Percentiles rank a stretch among this genome's conserved stretches.
These are phyloP conservation scores for Oxyria digyna DNA, from an alignment of 148 eudicot species.

Conservation along the genomic window DNA sequence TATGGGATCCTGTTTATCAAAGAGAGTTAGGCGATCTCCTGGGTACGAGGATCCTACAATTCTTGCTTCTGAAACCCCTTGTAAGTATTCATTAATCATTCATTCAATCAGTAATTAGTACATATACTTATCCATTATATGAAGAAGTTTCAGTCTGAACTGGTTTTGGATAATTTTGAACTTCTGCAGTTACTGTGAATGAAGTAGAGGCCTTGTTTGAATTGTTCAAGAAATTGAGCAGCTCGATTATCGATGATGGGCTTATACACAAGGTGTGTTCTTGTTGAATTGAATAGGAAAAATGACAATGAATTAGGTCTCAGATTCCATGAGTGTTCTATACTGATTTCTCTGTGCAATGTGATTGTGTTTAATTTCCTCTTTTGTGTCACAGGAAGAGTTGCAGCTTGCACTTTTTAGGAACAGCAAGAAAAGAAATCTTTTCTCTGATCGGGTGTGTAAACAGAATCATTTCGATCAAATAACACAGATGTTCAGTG, in stretches of 20 bases:
- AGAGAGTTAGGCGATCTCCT: constrained; percentile 34
- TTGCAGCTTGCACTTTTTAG: constrained; percentile 87
- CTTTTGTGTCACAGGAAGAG: constrained; percentile 45
- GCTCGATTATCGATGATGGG: constrained; percentile 71
- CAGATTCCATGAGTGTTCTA: no score
- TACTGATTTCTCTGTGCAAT: background rate
- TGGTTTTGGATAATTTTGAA: background rate
- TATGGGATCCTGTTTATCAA: constrained; percentile 77
- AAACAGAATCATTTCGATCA: background rate
- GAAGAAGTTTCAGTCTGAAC: no score
- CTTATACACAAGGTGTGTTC: constrained; percentile 73
- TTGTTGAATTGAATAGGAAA: background rate
- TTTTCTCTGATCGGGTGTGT: constrained; percentile 83
- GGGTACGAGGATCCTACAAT: constrained; percentile 73
- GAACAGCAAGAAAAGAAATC: constrained; percentile 59
- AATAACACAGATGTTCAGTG: no score
- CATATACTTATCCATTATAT: no score
- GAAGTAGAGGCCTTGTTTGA: constrained; percentile 84
- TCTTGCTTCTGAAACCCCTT: constrained; percentile 75
- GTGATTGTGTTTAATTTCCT: background rate
- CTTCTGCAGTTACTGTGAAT: constrained; percentile 63
- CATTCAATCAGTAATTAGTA: no score
- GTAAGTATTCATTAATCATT: constrained; percentile 28
- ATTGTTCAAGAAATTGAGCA: constrained; percentile 75
- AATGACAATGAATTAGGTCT: background rate